Conservation (phyloP, 2,329 filamentous ascomycete species). For the Epicoccum nigrum region DNA sequence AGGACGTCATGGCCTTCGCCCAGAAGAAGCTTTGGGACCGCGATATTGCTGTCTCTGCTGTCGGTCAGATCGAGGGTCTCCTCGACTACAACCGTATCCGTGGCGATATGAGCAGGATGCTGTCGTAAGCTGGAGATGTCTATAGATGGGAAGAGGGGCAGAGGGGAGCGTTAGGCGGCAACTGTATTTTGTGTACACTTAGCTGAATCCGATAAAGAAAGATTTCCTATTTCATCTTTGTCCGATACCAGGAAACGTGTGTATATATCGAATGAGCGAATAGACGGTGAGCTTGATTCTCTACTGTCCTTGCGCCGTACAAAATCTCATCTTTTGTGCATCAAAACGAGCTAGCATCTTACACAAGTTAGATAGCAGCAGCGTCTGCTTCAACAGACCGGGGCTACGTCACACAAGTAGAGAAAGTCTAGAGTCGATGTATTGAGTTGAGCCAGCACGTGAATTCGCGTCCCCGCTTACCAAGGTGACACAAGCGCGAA, state of each 20-base stretch:
- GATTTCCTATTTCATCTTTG: constrained; percentile 30
- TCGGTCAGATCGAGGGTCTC: constrained; percentile 88
- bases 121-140: constrained; percentile 36
- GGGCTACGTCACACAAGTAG: not conserved
- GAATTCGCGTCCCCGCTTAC: constrained; percentile 1
- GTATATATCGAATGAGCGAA: constrained; percentile 12
- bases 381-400: not conserved
- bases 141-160: constrained; percentile 1
- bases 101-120: constrained; percentile 85
- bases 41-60: constrained; percentile 90
- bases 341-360: no score
- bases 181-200: constrained; percentile 47
- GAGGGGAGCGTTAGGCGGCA: constrained; percentile 24
- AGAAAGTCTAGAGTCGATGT: not conserved
- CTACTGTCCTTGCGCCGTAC: not conserved
- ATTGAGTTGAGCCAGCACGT: not conserved
- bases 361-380: not conserved
- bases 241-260: constrained; percentile 7
- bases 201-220: constrained; percentile 40
- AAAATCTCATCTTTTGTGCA: no score
- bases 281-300: not conserved
- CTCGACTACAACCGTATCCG: constrained; percentile 78
- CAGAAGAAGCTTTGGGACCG: constrained; percentile 96
- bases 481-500: not conserved
- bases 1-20: constrained; percentile 97